Evolutionary conservation across 2,329 filamentous ascomycete species (phyloP).

Genomic region (Apiospora sp.): DNA sequence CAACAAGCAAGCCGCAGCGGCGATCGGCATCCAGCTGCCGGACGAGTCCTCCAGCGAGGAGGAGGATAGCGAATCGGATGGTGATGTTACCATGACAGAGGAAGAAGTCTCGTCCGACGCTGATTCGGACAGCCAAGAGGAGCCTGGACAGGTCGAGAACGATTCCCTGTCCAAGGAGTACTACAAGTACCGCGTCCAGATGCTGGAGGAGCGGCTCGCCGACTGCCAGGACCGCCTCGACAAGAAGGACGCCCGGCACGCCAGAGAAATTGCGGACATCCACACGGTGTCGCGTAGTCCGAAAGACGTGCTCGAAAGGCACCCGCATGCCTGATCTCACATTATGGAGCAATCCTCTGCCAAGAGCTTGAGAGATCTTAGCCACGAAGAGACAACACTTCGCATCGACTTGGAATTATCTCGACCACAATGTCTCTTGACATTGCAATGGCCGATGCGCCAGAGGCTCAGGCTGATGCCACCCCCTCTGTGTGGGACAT

Average conservation of each 20-base stretch:
- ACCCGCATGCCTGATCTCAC: conserved; percentile 48
- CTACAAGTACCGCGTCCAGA: too few species aligned
- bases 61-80: not conserved
- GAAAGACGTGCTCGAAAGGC: conserved; percentile 71
- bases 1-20: not conserved
- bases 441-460: not conserved
- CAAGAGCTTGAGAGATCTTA: not conserved
- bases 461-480: not conserved
- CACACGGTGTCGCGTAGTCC: conserved; percentile 69
- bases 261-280: too few species aligned
- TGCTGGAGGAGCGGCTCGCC: too few species aligned
- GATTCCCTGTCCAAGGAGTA: not conserved
- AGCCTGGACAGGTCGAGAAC: not conserved
- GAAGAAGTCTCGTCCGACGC: too few species aligned
- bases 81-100: not conserved
- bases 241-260: too few species aligned
- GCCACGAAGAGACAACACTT: not conserved
- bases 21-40: not conserved
- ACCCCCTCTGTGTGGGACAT: conserved; percentile 56
- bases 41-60: not conserved
- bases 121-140: not conserved
- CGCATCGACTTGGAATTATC: not conserved
- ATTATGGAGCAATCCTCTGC: not conserved
- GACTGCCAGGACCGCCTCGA: too few species aligned
- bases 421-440: not conserved